Percentiles rank a stretch among this genome's conserved stretches.
Conservation (phyloP, 2,329 filamentous ascomycete genomes). For the Colletotrichum endophyticum region DNA sequence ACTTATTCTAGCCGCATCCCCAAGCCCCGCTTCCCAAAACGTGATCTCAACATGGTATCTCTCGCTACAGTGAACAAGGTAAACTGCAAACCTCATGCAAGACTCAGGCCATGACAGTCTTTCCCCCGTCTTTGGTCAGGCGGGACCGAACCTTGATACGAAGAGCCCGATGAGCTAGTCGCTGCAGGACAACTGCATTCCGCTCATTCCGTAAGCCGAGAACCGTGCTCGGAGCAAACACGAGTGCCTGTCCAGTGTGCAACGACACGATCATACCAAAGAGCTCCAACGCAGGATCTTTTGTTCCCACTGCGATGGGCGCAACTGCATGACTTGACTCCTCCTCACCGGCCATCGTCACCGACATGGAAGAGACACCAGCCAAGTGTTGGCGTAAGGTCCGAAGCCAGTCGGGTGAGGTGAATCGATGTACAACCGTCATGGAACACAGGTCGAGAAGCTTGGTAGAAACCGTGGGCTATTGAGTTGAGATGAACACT, state of each 20-base stretch:
- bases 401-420: slow-evolving; percentile 38
- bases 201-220: background rate
- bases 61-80: background rate
- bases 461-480: slow-evolving; percentile 72
- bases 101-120: slow-evolving; percentile 45
- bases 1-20: background rate
- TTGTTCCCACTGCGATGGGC: slow-evolving; percentile 18
- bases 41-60: background rate
- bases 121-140: slow-evolving; percentile 49
- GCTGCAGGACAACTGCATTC: slow-evolving; percentile 17
- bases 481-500: slow-evolving; percentile 77
- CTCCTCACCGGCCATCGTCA: background rate
- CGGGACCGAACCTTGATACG: slow-evolving; percentile 45
- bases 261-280: slow-evolving; percentile 48
- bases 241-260: slow-evolving; percentile 47
- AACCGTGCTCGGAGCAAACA: slow-evolving; percentile 51
- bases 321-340: background rate
- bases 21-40: background rate
- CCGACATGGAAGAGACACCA: slow-evolving; percentile 24
- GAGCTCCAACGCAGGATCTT: slow-evolving; percentile 33
- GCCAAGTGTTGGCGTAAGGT: slow-evolving; percentile 33
- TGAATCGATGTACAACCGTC: slow-evolving; percentile 77
- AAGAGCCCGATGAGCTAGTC: slow-evolving; percentile 42
- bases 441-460: slow-evolving; percentile 75
- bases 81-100: background rate